A percentile compares a stretch with the other conserved stretches of the same genome.
phyloP scores from a whole-genome alignment of 768 basidiomycete genomes.

The Tulasnella sp. region DNA sequence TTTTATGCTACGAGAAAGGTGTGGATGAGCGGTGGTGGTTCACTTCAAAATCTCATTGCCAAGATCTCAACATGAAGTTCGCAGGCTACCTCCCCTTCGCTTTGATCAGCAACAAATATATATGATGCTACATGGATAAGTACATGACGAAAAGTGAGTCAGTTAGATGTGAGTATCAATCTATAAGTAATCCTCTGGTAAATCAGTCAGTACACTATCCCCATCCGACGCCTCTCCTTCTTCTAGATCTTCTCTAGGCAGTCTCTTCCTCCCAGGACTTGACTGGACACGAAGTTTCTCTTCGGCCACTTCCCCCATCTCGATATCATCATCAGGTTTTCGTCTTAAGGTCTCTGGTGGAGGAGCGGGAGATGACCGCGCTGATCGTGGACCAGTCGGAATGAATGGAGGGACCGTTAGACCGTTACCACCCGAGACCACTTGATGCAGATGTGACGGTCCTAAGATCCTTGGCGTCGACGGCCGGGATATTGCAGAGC shows the following conservation, averaged over 20 bases:
- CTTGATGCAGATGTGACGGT: not conserved
- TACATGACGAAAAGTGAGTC: no score
- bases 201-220: conserved; percentile 4
- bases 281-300: conserved; percentile 29
- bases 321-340: conserved; percentile 50
- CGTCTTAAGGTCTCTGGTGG: conserved; percentile 15
- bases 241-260: conserved; percentile 54
- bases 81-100: no score
- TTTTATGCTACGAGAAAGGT: not conserved
- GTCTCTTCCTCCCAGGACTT: conserved; percentile 30
- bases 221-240: conserved; percentile 56
- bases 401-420: not conserved
- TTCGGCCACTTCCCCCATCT: conserved; percentile 86
- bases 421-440: not conserved
- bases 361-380: conserved; percentile 18
- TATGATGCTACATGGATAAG: not conserved
- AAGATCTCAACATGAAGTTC: not conserved
- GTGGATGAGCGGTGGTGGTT: not conserved
- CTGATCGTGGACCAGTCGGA: conserved; percentile 11
- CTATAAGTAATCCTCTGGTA: conserved; percentile 2
- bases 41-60: not conserved
- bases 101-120: no score
- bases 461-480: not conserved
- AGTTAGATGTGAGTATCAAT: no score
- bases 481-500: conserved; percentile 20